Percentiles rank a stretch among this genome's conserved stretches.
Evolutionary conservation across 2,329 filamentous ascomycete genomes (phyloP).

Genomic region (Macrophomina tecta): DNA sequence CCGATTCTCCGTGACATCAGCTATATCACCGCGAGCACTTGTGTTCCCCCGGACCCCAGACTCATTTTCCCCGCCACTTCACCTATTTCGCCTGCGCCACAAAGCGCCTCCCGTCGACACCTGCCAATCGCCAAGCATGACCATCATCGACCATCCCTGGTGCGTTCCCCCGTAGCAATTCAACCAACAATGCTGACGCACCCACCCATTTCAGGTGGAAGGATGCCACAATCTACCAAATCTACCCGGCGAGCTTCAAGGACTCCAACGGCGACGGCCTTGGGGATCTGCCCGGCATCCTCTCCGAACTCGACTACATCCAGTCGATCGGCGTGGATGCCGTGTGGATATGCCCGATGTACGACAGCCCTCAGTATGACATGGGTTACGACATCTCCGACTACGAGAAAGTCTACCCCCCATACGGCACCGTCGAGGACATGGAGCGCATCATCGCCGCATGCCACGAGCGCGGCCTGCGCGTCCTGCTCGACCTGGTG

Average conservation of each 20-base stretch:
- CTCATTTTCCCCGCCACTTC: slow-evolving; percentile 1
- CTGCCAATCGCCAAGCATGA: neutral
- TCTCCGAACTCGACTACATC: slow-evolving; percentile 62
- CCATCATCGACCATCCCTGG: slow-evolving; percentile 46
- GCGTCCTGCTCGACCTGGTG: slow-evolving; percentile 48
- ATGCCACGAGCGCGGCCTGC: slow-evolving; percentile 45
- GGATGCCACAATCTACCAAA: slow-evolving; percentile 54
- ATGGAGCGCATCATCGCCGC: slow-evolving; percentile 46
- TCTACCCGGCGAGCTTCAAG: slow-evolving; percentile 68
- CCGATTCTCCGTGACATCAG: neutral
- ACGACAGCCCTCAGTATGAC: slow-evolving; percentile 51
- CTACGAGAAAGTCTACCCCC: slow-evolving; percentile 48
- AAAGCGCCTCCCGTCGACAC: neutral
- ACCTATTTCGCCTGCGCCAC: slow-evolving; percentile 4
- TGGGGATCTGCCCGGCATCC: slow-evolving; percentile 65
- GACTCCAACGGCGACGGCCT: slow-evolving; percentile 63
- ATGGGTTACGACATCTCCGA: slow-evolving; percentile 46
- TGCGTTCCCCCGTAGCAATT: too few relatives aligned
- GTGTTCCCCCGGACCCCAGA: neutral
- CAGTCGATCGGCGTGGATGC: slow-evolving; percentile 49
- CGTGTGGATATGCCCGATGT: slow-evolving; percentile 32
- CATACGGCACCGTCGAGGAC: slow-evolving; percentile 48
- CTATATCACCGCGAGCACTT: neutral
- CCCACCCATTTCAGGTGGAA: slow-evolving; percentile 53
- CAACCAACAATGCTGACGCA: too few relatives aligned